phyloP scores from a whole-genome alignment of 179 eudicot species.

The Corrigiola litoralis region DNA sequence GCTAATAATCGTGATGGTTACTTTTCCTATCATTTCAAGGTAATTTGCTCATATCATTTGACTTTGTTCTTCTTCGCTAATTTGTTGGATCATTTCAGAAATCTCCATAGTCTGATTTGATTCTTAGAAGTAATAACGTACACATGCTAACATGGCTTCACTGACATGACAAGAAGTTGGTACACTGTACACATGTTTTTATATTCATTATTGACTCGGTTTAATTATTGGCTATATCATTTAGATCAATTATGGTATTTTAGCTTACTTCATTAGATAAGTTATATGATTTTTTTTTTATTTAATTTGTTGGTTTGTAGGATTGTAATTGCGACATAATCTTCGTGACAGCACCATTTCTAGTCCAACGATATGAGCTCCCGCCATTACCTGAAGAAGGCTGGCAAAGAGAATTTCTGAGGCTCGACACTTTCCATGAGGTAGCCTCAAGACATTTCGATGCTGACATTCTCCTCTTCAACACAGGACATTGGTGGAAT shows the following conservation, averaged over 20 bases:
- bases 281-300: not conserved
- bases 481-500: constrained; percentile 80
- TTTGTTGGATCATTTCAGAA: not conserved
- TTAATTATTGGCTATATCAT: too few relatives aligned
- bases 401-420: constrained; percentile 30
- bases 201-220: too few relatives aligned
- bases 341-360: constrained; percentile 50
- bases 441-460: constrained; percentile 29
- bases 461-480: constrained; percentile 63
- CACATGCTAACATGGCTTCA: too few relatives aligned
- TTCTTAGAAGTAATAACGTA: too few relatives aligned
- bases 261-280: not conserved
- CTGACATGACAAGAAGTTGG: too few relatives aligned
- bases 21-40: constrained; percentile 40
- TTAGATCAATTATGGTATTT: not conserved
- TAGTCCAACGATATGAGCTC: constrained; percentile 39
- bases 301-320: constrained; percentile 17
- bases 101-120: too few relatives aligned
- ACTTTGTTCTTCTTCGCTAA: not conserved
- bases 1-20: constrained; percentile 27
- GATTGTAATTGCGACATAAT: constrained; percentile 51
- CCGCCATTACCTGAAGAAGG: constrained; percentile 12
- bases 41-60: not conserved
- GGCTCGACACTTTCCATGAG: constrained; percentile 44
- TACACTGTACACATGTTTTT: too few relatives aligned